Base-by-base conservation (phyloP, 1,284 basidiomycete species). In the Vanrija sp. region DNA sequence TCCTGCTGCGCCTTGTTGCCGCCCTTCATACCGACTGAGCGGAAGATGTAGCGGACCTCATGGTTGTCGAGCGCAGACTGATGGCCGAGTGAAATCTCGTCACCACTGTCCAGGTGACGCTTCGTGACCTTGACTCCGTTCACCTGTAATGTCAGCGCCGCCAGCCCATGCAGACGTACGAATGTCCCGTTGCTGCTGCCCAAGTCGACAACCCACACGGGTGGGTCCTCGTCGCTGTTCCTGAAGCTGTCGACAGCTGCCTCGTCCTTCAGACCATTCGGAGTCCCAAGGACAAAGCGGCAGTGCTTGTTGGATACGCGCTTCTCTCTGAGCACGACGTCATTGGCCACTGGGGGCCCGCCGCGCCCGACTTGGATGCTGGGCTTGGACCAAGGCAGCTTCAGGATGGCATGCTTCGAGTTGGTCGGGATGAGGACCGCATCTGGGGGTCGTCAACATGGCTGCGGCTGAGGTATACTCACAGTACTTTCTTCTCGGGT, bases 131-230 rank as follows among this genome's bases (percentile, higher is more conserved):
- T 83, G 46, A 76, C 73, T 12, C 84, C 84, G 61, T 89, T 88
- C 67, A 92, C 84, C 88, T 90, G 49, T 15, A 41, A 16, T 35
- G 42, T 41, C 19, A 47, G 27, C 35, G 37, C 18, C 6, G n/a
- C 25, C 12, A 14, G 6, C 3, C 12, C 0, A 20, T 19, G 9
- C 12, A 25, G 14, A 80, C 88, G 69, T 75, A 90, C 88, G 75
- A 82, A 93, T 9, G 90, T 93, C 0, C 89, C 89, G 65, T 94
- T 94, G 53, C 85, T 88, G 16, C 87, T 90, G 45, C 75, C 71
- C 44, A 75, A 50, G 73, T 94, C 90, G 10, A 79, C 77, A 18
- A 93, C 81, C 43, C 80, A 80, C 8, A 91, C 83, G 7, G 81
- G 80, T 0, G 83, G 81, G 43, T 78, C 75, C 1, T 69, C 67